phyloP scores from a whole-genome alignment of 2,329 filamentous ascomycete species.

The Talaromyces sp. region DNA sequence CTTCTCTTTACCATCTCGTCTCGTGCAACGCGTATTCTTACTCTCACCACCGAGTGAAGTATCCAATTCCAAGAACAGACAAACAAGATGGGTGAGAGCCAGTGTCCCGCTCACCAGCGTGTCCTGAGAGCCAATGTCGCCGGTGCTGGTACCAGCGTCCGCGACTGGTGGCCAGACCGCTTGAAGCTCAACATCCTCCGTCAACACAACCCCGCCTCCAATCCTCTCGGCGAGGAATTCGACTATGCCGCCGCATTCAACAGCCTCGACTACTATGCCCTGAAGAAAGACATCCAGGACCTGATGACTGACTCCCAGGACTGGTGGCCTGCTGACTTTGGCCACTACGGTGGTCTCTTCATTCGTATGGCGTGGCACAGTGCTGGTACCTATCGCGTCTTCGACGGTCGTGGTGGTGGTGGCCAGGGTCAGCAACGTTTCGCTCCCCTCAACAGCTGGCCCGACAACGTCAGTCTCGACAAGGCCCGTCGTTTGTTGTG shows the following conservation, averaged over 20 bases:
- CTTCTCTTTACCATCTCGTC: neutral
- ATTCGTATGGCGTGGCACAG: constrained; percentile 80
- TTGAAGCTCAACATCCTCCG: constrained; percentile 69
- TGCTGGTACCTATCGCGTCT: constrained; percentile 72
- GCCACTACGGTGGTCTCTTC: constrained; percentile 77
- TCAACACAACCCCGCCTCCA: constrained; percentile 62
- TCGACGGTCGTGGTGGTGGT: constrained; percentile 71
- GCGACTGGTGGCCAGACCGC: constrained; percentile 71
- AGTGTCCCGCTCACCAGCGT: constrained; percentile 14
- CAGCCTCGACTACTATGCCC: constrained; percentile 63
- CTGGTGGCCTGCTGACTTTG: constrained; percentile 79
- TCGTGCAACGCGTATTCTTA: neutral
- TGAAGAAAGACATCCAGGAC: constrained; percentile 70
- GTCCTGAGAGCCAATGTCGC: constrained; percentile 30
- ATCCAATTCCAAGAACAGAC: neutral
- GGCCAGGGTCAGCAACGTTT: constrained; percentile 75
- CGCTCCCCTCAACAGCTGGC: constrained; percentile 78
- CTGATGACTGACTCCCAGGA: constrained; percentile 77
- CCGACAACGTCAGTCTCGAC: constrained; percentile 73
- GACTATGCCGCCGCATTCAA: constrained; percentile 72
- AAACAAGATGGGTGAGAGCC: constrained; percentile 11
- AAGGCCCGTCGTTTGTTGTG: constrained; percentile 76
- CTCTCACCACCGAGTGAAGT: neutral
- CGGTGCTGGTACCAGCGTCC: constrained; percentile 65
- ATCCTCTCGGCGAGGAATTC: constrained; percentile 64